Evolutionary conservation across 2,329 filamentous ascomycete species (phyloP).

Genomic region (Spiromastix sp.): DNA sequence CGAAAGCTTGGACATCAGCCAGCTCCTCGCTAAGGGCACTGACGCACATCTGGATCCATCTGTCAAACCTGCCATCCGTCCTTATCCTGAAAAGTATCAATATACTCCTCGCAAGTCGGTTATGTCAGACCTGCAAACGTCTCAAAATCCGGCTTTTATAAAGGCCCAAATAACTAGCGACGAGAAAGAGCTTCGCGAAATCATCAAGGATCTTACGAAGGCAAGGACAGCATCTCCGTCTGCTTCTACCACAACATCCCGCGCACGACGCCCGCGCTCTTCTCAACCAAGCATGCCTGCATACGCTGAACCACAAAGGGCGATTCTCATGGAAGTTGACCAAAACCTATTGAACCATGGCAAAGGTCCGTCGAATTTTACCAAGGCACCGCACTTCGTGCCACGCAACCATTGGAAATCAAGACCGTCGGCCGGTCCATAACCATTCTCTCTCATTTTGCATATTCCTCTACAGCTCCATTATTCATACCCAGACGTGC

Average conservation of each 20-base stretch:
- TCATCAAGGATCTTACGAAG: slow-evolving; percentile 53
- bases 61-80: slow-evolving; percentile 48
- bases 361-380: slow-evolving; percentile 2
- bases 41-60: slow-evolving; percentile 58
- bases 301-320: slow-evolving; percentile 32
- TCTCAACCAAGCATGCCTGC: slow-evolving; percentile 20
- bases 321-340: slow-evolving; percentile 35
- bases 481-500: neutral
- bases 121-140: slow-evolving; percentile 59
- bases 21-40: slow-evolving; percentile 64
- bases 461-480: neutral
- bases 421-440: slow-evolving; percentile 7
- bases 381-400: slow-evolving; percentile 7
- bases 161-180: slow-evolving; percentile 71
- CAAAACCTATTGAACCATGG: slow-evolving; percentile 23
- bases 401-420: slow-evolving; percentile 11
- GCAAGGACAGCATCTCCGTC: slow-evolving; percentile 13
- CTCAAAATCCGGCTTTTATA: slow-evolving; percentile 53
- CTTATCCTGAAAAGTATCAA: slow-evolving; percentile 49
- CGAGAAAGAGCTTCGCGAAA: slow-evolving; percentile 62
- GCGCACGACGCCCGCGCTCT: slow-evolving; percentile 9
- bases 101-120: slow-evolving; percentile 68
- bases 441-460: slow-evolving; percentile 1
- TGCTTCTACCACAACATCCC: slow-evolving; percentile 8
- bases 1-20: slow-evolving; percentile 71